These are phyloP conservation scores for Prunus davidiana DNA, from an alignment of 306 rosid genomes.

Conservation along the genomic window DNA sequence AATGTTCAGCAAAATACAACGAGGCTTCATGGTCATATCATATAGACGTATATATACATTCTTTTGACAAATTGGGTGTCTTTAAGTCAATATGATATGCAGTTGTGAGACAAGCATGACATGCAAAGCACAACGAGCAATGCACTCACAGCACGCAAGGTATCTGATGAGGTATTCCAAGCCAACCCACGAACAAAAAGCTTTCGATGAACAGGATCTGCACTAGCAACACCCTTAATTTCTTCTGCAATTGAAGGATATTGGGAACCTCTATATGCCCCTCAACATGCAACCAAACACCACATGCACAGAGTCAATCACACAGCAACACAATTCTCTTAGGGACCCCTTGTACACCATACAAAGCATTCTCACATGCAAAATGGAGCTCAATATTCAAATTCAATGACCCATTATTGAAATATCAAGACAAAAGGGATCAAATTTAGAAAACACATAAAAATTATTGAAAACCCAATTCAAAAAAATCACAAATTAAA, in stretches of 20 bases:
- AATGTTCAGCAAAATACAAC: background rate
- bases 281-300: conserved; percentile 89
- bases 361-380: conserved; percentile 22
- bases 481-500: background rate
- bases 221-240: conserved; percentile 76
- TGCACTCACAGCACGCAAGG: conserved; percentile 88
- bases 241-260: conserved; percentile 81
- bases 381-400: conserved; percentile 9
- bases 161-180: conserved; percentile 70
- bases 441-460: background rate
- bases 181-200: conserved; percentile 94
- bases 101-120: conserved; percentile 48
- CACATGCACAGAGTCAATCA: conserved; percentile 73
- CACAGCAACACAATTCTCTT: conserved; percentile 48
- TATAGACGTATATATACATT: background rate
- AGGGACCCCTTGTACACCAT: background rate
- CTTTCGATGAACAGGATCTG: conserved; percentile 79
- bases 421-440: background rate
- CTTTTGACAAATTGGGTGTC: background rate
- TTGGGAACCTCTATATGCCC: conserved; percentile 87
- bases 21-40: conserved; percentile 1
- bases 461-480: background rate
- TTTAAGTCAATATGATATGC: conserved; percentile 14
- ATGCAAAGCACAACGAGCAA: conserved; percentile 57
- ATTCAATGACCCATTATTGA: background rate